These are phyloP conservation scores for Cystobasidium slooffiae DNA, from an alignment of 1,284 basidiomycete genomes.

Conservation along the genomic window DNA sequence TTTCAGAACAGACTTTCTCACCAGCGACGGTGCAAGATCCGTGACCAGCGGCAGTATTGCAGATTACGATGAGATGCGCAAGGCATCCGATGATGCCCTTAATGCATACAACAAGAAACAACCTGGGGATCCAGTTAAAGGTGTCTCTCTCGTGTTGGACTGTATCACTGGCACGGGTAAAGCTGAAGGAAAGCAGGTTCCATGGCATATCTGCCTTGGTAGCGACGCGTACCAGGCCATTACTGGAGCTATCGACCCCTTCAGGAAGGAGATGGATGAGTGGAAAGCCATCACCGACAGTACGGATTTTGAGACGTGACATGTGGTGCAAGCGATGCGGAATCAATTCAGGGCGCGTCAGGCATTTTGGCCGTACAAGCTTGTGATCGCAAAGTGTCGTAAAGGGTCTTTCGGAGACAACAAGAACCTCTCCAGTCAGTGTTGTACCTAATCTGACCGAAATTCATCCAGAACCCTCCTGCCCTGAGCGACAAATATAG, in stretches of 20 bases:
- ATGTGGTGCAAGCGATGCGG: not conserved
- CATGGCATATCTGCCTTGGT: constrained; percentile 53
- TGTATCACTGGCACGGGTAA: constrained; percentile 55
- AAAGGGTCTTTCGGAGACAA: too few relatives aligned
- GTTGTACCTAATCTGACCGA: too few relatives aligned
- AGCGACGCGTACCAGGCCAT: constrained; percentile 52
- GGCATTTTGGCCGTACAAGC: not conserved
- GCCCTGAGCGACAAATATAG: too few relatives aligned
- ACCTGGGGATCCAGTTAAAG: constrained; percentile 56
- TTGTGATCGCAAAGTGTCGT: too few relatives aligned
- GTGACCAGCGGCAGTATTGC: constrained; percentile 9
- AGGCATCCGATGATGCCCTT: constrained; percentile 23
- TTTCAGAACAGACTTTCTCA: constrained; percentile 20
- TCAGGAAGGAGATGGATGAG: constrained; percentile 50
- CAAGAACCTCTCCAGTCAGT: too few relatives aligned
- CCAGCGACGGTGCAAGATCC: not conserved
- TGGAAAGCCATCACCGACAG: constrained; percentile 53
- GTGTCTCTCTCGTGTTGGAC: constrained; percentile 55
- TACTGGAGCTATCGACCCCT: constrained; percentile 46
- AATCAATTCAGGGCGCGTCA: not conserved
- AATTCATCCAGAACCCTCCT: too few relatives aligned
- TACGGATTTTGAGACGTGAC: not conserved
- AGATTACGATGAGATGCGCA: constrained; percentile 29
- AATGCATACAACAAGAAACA: constrained; percentile 55
- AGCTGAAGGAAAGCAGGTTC: constrained; percentile 51